These are phyloP conservation scores for Eucalyptus paniculata DNA, from an alignment of 345 rosid species.

Conservation along the genomic window DNA sequence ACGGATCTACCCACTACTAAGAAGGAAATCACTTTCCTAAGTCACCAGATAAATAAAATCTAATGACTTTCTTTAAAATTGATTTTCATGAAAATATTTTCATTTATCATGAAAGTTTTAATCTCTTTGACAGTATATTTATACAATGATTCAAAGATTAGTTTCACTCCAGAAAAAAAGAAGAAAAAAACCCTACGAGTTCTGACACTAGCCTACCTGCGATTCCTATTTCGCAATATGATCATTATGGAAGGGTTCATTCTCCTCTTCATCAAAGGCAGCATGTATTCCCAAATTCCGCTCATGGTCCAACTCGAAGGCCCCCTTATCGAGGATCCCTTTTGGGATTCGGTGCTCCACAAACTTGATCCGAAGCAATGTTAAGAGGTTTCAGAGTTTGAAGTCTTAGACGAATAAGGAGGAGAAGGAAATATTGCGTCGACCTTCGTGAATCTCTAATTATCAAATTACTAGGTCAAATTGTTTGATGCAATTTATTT, in stretches of 20 bases:
- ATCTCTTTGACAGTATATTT: no score
- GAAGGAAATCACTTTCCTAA: not conserved
- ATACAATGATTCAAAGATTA: not conserved
- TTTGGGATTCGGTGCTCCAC: not conserved
- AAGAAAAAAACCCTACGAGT: not conserved
- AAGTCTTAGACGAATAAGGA: not conserved
- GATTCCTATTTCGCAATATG: not conserved
- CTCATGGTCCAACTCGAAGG: not conserved
- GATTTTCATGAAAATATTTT: not conserved
- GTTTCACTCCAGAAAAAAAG: not conserved
- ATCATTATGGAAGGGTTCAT: not conserved
- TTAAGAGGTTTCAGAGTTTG: not conserved
- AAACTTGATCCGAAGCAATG: not conserved
- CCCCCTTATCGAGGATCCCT: not conserved
- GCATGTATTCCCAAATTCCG: not conserved
- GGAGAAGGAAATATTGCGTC: not conserved
- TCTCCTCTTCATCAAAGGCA: not conserved
- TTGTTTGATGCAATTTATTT: not conserved
- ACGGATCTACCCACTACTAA: accelerated
- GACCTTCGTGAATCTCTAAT: not conserved
- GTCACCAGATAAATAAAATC: not conserved
- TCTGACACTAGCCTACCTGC: not conserved
- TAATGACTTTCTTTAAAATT: not conserved
- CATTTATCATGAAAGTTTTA: no score
- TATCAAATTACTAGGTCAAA: not conserved